These are phyloP conservation scores for Silene coronaria DNA, from an alignment of 179 eudicot species.

Conservation along the genomic window DNA sequence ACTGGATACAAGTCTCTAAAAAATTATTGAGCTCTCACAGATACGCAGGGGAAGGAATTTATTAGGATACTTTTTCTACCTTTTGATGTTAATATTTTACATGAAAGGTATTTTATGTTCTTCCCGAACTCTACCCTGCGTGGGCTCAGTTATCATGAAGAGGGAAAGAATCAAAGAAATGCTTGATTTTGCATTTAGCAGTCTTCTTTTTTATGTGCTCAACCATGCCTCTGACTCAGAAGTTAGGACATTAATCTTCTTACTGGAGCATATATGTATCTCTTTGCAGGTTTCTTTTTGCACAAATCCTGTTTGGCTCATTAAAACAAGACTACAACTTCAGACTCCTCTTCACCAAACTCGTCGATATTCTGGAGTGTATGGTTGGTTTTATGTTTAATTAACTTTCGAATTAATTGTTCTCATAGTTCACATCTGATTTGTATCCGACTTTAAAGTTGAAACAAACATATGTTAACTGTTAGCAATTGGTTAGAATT, in stretches of 20 bases:
- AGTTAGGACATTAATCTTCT: neutral
- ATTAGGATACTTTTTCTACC: too few species aligned
- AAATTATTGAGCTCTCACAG: too few species aligned
- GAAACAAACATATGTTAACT: neutral
- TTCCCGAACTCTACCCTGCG: neutral
- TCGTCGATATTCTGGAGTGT: slow-evolving; percentile 76
- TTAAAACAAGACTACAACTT: slow-evolving; percentile 98
- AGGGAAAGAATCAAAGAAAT: neutral
- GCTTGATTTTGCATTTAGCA: slow-evolving; percentile 1
- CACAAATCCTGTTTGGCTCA: slow-evolving; percentile 96
- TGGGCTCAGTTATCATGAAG: neutral
- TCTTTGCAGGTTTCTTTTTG: slow-evolving; percentile 68
- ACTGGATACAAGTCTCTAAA: too few species aligned
- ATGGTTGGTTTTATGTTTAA: slow-evolving; percentile 43
- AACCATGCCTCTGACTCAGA: neutral
- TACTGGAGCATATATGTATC: neutral
- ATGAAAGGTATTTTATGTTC: neutral
- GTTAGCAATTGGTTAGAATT: neutral
- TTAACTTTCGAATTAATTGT: slow-evolving; percentile 4
- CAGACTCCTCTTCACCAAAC: slow-evolving; percentile 83
- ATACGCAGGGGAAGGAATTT: too few species aligned
- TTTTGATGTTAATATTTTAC: neutral
- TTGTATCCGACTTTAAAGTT: neutral
- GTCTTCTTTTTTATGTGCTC: slow-evolving; percentile 4
- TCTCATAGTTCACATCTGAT: neutral